Evolutionary conservation across 495 filamentous ascomycete species (phyloP).

Genomic region (Lasiosphaeris hirsuta): DNA sequence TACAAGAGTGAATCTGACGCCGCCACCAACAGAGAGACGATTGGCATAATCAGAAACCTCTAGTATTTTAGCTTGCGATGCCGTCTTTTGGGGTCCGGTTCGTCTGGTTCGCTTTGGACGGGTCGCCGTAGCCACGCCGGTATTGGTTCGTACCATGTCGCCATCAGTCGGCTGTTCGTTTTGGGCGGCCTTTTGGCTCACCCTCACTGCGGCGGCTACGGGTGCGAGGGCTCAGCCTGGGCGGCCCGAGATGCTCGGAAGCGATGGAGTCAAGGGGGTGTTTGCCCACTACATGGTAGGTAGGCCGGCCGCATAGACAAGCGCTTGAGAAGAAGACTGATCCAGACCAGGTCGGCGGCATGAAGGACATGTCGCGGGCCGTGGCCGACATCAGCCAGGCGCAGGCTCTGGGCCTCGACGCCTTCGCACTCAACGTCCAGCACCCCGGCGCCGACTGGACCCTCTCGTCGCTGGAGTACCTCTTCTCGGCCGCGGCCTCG

Average conservation of each 20-base stretch:
- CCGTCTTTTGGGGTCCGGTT: too few species aligned
- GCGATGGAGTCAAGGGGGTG: constrained; percentile 5
- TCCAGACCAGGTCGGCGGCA: constrained; percentile 3
- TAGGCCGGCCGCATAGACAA: not conserved
- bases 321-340: not conserved
- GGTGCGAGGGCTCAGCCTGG: too few species aligned
- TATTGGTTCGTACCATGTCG: not conserved
- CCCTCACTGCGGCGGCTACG: not conserved
- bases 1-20: too few species aligned
- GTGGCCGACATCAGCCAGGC: constrained; percentile 10
- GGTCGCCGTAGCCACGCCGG: not conserved
- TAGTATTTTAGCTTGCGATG: too few species aligned
- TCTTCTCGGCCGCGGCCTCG: constrained; percentile 6
- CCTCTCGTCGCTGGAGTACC: constrained; percentile 1
- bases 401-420: constrained; percentile 10
- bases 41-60: too few species aligned
- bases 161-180: not conserved
- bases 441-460: constrained; percentile 4
- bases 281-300: constrained; percentile 16
- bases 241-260: not conserved
- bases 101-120: not conserved
- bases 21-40: too few species aligned
- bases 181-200: not conserved
- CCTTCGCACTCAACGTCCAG: constrained; percentile 19
- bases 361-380: constrained; percentile 2